These are phyloP conservation scores for Arachnopeziza araneosa DNA, from an alignment of 2,329 filamentous ascomycete species.

Conservation along the genomic window DNA sequence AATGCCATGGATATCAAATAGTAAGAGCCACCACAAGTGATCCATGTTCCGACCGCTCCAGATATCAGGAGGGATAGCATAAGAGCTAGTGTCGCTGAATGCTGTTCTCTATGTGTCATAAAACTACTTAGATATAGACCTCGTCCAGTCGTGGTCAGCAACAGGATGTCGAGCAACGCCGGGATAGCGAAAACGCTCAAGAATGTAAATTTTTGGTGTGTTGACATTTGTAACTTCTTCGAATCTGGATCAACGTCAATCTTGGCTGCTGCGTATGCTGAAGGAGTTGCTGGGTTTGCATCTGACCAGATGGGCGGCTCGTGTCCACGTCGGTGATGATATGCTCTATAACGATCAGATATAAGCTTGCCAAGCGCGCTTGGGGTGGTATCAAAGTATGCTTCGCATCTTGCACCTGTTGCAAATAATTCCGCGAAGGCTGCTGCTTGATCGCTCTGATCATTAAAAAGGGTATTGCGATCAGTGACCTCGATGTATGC, in stretches of 20 bases:
- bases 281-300: conserved; percentile 42
- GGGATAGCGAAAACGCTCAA: conserved; percentile 51
- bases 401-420: conserved; percentile 55
- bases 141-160: conserved; percentile 13
- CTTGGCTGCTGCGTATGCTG: conserved; percentile 45
- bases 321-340: conserved; percentile 41
- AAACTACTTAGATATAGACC: conserved; percentile 12
- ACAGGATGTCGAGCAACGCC: conserved; percentile 12
- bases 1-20: conserved; percentile 17
- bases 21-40: conserved; percentile 15
- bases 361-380: conserved; percentile 40
- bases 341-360: conserved; percentile 31
- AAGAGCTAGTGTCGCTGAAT: conserved; percentile 12
- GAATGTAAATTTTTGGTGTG: conserved; percentile 31
- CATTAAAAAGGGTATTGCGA: conserved; percentile 54
- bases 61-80: conserved; percentile 15
- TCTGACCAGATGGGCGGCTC: conserved; percentile 46
- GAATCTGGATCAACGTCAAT: conserved; percentile 45
- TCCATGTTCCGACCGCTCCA: conserved; percentile 16
- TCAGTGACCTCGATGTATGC: conserved; percentile 60
- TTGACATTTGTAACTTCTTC: conserved; percentile 38
- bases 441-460: conserved; percentile 56
- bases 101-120: conserved; percentile 8
- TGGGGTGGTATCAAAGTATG: conserved; percentile 53
- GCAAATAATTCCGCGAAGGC: conserved; percentile 60